phyloP scores from a whole-genome alignment of 2,329 filamentous ascomycete genomes.

The Hypoxylon sp. region DNA sequence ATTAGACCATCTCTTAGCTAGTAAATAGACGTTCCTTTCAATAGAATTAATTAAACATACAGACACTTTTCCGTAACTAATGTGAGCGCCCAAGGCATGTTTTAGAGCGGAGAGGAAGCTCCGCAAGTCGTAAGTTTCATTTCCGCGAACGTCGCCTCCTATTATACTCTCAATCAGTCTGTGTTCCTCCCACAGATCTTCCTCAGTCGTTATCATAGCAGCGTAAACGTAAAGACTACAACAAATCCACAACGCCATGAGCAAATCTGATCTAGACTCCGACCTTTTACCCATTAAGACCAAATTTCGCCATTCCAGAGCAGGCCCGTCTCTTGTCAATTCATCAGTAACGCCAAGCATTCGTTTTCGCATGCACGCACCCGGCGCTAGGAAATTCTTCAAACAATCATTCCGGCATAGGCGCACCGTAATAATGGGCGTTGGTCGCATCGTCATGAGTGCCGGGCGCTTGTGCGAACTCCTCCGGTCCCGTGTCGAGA shows the following conservation, averaged over 20 bases:
- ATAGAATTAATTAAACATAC: constrained; percentile 5
- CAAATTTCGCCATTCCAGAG: not conserved
- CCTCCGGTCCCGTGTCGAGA: constrained; percentile 37
- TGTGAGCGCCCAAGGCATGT: not conserved
- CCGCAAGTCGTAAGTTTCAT: constrained; percentile 1
- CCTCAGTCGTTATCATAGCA: not conserved
- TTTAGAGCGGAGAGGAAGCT: not conserved
- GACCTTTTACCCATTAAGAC: not conserved
- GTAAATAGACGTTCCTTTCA: constrained; percentile 23
- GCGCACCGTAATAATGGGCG: constrained; percentile 15
- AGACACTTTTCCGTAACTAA: constrained; percentile 5
- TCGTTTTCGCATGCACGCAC: not conserved
- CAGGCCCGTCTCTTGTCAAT: not conserved
- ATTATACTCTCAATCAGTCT: not conserved
- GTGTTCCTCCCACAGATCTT: not conserved
- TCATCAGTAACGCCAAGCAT: not conserved
- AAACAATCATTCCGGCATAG: constrained; percentile 9
- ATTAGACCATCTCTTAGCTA: constrained; percentile 29
- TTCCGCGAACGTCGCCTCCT: not conserved
- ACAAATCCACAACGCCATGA: constrained; percentile 9
- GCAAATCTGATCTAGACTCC: not conserved
- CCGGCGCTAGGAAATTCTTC: not conserved
- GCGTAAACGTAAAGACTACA: not conserved
- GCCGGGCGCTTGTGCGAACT: constrained; percentile 9
- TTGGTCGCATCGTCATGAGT: constrained; percentile 22